Evolutionary conservation across 257 asterid species (phyloP), one percentile per base, ranked within the genome.

Genomic region (Lycium barbarum): DNA sequence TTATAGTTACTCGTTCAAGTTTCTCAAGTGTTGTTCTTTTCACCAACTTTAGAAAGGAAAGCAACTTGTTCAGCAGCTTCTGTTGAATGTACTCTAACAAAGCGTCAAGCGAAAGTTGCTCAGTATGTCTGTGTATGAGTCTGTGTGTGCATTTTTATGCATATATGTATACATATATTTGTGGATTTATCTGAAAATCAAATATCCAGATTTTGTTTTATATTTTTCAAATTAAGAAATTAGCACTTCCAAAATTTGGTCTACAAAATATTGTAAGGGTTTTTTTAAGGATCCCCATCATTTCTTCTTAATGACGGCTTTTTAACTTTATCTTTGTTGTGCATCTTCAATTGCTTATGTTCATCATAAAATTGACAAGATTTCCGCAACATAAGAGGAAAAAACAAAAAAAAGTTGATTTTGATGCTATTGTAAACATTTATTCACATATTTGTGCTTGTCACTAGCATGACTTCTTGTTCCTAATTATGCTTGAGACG

Each of bases 321-420:
- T 70, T 70, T 40, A 70, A 70, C 35, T 17, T 70, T 70, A 9
- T 70, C 53, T 70, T 70, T 70, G 79, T 70, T 70, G 53, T 38
- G 79, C 79, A 8, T 70, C 53, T 70, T 70, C 43, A 26, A 70
- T 70, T 38, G 79, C 79, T 70, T 43, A 45, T 72, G 80, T 45
- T 72, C 53, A 15, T 72, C 80, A 45, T n/a, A 13, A n/a, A n/a
- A n/a, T 33, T 43, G 80, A 43, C 80, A n/a, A n/a, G 79, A 3
- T 71, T 4, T 71, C 55, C 36, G 5, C 78, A 18, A 43, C 35
- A 43, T 2, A 6, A 36, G 38, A n/a, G 36, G 36, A n/a, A 43
- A 45, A 40, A 72, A 72, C 22, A 17, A 17, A 38, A 17, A 38
- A 71, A 0, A 0, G 57, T 71, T 10, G 57, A 72, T n/a, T 72